Conservation (phyloP, 441 rosid species). For the Dalechampia spathulata region DNA sequence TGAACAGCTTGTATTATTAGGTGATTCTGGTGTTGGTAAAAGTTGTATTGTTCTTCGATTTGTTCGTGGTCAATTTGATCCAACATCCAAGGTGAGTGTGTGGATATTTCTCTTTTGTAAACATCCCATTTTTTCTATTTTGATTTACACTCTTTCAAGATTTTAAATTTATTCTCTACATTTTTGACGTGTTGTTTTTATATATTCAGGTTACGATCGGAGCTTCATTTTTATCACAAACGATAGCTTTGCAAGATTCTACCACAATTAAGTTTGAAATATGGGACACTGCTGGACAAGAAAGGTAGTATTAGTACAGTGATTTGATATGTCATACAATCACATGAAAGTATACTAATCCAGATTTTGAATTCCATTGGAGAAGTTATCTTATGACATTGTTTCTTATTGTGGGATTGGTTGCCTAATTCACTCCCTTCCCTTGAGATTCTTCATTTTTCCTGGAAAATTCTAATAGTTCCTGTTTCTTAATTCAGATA, state of each 20-base stretch:
- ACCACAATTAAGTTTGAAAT: constrained; percentile 97
- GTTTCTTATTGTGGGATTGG: constrained; percentile 1
- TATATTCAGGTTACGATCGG: constrained; percentile 86
- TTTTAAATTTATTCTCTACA: neutral
- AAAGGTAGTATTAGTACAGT: constrained; percentile 48
- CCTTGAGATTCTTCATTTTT: neutral
- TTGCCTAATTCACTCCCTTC: neutral
- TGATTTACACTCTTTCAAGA: constrained; percentile 1
- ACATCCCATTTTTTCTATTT: neutral
- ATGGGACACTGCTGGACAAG: constrained; percentile 99
- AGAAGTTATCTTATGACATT: constrained; percentile 1
- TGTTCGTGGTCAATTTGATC: constrained; percentile 98
- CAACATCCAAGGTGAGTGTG: constrained; percentile 73
- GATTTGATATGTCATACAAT: neutral
- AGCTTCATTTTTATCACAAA: constrained; percentile 96
- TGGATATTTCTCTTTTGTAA: constrained; percentile 1
- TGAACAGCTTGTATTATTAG: constrained; percentile 76
- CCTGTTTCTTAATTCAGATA: constrained; percentile 43
- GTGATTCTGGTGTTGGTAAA: constrained; percentile 98
- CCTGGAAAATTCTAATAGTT: constrained; percentile 4
- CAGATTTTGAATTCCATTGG: neutral
- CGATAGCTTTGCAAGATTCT: constrained; percentile 95
- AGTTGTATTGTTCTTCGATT: constrained; percentile 96
- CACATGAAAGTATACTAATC: neutral
- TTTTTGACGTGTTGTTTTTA: constrained; percentile 8